Evolutionary conservation across 345 rosid species (phyloP).

Genomic region (Firmiana major): DNA sequence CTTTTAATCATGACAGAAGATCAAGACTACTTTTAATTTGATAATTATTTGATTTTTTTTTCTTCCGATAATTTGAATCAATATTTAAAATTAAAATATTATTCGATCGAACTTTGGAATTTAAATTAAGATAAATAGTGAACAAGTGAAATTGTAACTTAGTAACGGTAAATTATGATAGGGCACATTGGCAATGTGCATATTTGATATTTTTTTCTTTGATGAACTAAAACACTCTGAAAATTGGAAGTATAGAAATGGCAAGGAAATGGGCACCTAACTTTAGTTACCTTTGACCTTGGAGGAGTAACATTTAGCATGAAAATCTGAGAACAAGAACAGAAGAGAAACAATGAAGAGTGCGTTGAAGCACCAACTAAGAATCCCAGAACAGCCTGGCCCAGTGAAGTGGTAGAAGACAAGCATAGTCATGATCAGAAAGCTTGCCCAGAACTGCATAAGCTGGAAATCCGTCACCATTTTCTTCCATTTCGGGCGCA

Average conservation of each 20-base stretch:
- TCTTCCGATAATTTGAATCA: not conserved
- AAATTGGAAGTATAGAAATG: not conserved
- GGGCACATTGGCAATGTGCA: not conserved
- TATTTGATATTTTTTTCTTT: not conserved
- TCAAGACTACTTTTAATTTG: too few relatives aligned
- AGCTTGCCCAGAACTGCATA: slow-evolving; percentile 53
- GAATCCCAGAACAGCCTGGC: slow-evolving; percentile 52
- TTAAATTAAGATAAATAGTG: not conserved
- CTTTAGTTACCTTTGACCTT: slow-evolving; percentile 10
- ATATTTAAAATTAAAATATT: not conserved
- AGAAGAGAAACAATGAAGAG: slow-evolving; percentile 47
- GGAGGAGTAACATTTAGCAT: slow-evolving; percentile 34
- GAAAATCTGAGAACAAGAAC: slow-evolving; percentile 52
- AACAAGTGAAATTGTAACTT: not conserved
- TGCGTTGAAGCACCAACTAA: slow-evolving; percentile 56
- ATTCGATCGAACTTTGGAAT: not conserved
- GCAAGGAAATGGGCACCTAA: not conserved
- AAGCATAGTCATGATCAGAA: slow-evolving; percentile 33
- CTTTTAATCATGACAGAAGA: too few relatives aligned
- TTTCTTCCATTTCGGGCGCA: slow-evolving; percentile 60
- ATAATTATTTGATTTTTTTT: not conserved
- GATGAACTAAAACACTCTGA: not conserved
- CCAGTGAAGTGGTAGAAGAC: slow-evolving; percentile 44
- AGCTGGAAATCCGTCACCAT: slow-evolving; percentile 60
- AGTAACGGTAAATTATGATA: not conserved